Conservation (phyloP, 768 basidiomycete species). For the Tylopilus felleus region DNA sequence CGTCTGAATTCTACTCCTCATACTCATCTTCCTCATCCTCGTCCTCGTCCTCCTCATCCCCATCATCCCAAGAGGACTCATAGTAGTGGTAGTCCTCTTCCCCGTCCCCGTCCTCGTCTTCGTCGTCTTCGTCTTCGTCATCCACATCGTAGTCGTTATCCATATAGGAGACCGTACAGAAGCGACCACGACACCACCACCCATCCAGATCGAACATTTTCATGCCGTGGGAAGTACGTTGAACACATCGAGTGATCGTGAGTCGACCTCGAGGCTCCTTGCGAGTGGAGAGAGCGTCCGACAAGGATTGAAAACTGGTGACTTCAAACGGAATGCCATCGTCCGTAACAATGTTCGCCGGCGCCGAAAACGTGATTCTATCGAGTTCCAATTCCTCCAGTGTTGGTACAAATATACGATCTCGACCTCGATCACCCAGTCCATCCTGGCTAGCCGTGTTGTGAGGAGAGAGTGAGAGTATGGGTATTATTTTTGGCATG, state of each 20-base stretch:
- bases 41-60: no score
- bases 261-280: neutral
- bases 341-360: no score
- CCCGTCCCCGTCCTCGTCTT: no score
- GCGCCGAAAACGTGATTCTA: neutral
- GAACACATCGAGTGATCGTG: neutral
- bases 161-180: neutral
- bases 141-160: no score
- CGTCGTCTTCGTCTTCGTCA: no score
- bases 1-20: no score
- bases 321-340: neutral
- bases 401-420: neutral
- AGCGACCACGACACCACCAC: neutral
- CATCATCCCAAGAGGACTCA: no score
- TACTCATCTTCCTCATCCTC: no score
- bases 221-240: no score
- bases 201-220: neutral
- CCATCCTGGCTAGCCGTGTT: neutral
- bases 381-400: neutral
- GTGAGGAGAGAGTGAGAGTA: neutral
- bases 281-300: neutral
- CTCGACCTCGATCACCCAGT: no score
- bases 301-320: neutral
- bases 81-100: no score
- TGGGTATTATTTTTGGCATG: neutral